phyloP scores from a whole-genome alignment of 371 early-diverging fungal species.

The Mortierella sp. region DNA sequence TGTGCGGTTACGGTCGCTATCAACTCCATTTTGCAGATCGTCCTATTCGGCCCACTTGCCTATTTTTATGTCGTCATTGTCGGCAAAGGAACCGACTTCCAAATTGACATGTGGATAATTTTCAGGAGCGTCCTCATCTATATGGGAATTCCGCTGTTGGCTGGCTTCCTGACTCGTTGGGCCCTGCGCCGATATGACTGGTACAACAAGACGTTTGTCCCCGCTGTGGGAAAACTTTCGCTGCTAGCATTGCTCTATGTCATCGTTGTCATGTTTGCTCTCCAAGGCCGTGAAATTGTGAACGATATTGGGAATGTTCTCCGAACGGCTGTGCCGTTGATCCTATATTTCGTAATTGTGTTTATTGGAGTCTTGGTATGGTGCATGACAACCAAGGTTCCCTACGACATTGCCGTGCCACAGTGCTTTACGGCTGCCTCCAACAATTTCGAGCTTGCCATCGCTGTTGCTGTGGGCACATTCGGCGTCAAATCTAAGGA shows the following conservation, averaged over 20 bases:
- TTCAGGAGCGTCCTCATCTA: slow-evolving; percentile 73
- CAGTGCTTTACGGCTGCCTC: slow-evolving; percentile 80
- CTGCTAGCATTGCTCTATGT: slow-evolving; percentile 76
- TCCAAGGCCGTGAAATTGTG: slow-evolving; percentile 78
- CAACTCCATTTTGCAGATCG: slow-evolving; percentile 78
- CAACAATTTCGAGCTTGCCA: slow-evolving; percentile 86
- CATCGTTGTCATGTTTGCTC: slow-evolving; percentile 82
- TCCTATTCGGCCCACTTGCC: slow-evolving; percentile 73
- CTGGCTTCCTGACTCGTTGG: slow-evolving; percentile 70
- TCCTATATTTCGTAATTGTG: slow-evolving; percentile 74
- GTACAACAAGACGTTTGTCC: slow-evolving; percentile 71
- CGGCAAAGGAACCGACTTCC: slow-evolving; percentile 51
- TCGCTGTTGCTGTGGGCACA: slow-evolving; percentile 78
- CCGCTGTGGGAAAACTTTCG: slow-evolving; percentile 66
- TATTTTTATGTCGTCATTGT: slow-evolving; percentile 70
- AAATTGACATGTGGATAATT: slow-evolving; percentile 69
- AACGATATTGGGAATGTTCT: slow-evolving; percentile 72
- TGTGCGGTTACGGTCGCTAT: slow-evolving; percentile 78
- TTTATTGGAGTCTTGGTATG: slow-evolving; percentile 66
- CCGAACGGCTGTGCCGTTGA: slow-evolving; percentile 76
- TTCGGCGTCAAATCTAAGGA: slow-evolving; percentile 77
- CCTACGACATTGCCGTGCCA: slow-evolving; percentile 67
- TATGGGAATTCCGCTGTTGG: slow-evolving; percentile 77
- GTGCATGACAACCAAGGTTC: slow-evolving; percentile 41
- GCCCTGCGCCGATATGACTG: slow-evolving; percentile 58